Base-by-base conservation (phyloP, 495 filamentous ascomycete genomes). In the Penicillium salamii region DNA sequence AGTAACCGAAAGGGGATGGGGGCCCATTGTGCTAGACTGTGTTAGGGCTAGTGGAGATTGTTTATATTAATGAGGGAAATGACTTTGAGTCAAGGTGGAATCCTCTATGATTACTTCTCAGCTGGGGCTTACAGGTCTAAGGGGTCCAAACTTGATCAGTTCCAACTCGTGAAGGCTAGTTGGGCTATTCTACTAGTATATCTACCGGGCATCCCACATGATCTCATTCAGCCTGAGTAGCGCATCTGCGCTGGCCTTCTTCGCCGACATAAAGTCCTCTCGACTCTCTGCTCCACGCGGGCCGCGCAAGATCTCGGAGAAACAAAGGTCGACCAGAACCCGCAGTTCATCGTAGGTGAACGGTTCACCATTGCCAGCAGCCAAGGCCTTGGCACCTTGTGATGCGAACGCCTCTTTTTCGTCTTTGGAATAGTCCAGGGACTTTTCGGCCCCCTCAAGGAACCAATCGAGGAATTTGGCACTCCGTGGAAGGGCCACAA, bases 291-390 rank as follows among this genome's bases (percentile, higher is more conserved):
- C 83, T 8, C 81, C 78, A 8, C 66, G 60, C 0, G 73, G 73
- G 6, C 73, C 73, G 8, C 65, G 62, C 49, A 91, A 65, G 53
- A 83, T 79, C 65, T 95, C 91, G 40, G 85, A 89, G 67, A 89
- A 97, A 61, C 85, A 92, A 41, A 98, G 69, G 65, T 96, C 88
- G 21, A 97, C 68, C 29, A 97, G 72, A 7, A 80, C 79, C 69
- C 89, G 92, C 53, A 97, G 72, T 65, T 95, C 89, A 38, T 95
- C 91, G 49, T 90, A 88, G 14, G 73, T 85, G 48, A 92, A 96
- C 0, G 60, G 73, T 59, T 74, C 68, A 42, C 65, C 69, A 32
- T 70, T 66, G 3, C 67, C 68, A 36, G 67, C 57, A 24, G 70
- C 66, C 51, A 72, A 46, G 12, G 70, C 67, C 42, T 69, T 57